Conservation (phyloP, 768 basidiomycete species). For the Inosperma sp. region DNA sequence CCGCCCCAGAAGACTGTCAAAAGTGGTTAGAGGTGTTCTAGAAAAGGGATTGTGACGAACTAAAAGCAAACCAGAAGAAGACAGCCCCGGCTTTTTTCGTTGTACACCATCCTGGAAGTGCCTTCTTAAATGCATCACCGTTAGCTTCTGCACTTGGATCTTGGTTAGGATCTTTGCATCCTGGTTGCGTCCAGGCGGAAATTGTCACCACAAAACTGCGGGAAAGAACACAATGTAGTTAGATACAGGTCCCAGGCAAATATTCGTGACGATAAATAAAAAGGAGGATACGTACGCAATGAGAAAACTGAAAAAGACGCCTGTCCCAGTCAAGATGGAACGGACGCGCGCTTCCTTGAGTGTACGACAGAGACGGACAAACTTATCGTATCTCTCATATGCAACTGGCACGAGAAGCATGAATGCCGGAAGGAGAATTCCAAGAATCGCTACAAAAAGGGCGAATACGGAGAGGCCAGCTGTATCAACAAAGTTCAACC, state of each 20-base stretch:
- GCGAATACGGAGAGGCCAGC: constrained; percentile 87
- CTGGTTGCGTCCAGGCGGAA: constrained; percentile 83
- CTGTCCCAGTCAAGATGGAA: constrained; percentile 76
- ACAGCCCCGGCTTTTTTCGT: constrained; percentile 89
- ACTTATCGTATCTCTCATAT: constrained; percentile 82
- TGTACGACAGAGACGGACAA: constrained; percentile 71
- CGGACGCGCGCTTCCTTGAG: constrained; percentile 78
- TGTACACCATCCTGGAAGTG: constrained; percentile 76
- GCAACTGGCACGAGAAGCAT: constrained; percentile 74
- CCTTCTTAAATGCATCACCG: constrained; percentile 62
- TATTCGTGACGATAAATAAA: constrained; percentile 2
- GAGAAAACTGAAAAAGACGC: constrained; percentile 61
- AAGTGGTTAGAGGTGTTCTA: background rate
- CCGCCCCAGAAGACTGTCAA: constrained; percentile 68
- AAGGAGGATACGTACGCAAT: constrained; percentile 60
- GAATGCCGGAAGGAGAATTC: constrained; percentile 70
- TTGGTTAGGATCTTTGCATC: constrained; percentile 79
- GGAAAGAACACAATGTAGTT: background rate
- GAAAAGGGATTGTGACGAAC: constrained; percentile 21
- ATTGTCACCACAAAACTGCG: constrained; percentile 69
- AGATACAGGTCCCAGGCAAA: background rate
- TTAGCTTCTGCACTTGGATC: constrained; percentile 71
- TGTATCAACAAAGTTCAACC: constrained; percentile 28
- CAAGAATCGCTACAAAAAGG: constrained; percentile 68
- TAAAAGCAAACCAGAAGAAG: constrained; percentile 83